Evolutionary conservation across 148 eudicot genomes (phyloP).

Genomic region (Rhododendron griersonianum): DNA sequence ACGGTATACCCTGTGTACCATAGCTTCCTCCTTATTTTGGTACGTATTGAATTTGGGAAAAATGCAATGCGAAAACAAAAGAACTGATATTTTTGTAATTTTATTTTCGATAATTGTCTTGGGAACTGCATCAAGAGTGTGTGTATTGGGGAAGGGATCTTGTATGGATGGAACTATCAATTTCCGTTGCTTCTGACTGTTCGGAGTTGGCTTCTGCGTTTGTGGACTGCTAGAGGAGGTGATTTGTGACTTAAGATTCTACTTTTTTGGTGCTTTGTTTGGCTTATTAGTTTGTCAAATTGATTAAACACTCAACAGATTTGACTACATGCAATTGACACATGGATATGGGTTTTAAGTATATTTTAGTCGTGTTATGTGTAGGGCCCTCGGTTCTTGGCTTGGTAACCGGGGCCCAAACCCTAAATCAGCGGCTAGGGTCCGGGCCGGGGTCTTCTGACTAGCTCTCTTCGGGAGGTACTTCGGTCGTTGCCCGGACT

Average conservation of each 20-base stretch:
- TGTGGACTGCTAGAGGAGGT: conserved; percentile 12
- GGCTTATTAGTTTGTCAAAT: neutral
- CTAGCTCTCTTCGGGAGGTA: too few species aligned
- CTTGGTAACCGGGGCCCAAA: too few species aligned
- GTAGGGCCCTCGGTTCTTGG: too few species aligned
- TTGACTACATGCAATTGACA: neutral
- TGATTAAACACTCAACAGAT: neutral
- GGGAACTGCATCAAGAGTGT: neutral
- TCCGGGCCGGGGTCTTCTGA: too few species aligned
- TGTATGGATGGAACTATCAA: neutral
- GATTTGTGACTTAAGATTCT: neutral
- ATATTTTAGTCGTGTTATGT: neutral
- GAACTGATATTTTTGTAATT: neutral
- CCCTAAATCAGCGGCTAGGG: too few species aligned
- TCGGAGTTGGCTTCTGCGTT: conserved; percentile 66
- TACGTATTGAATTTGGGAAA: too few species aligned
- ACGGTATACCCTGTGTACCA: too few species aligned
- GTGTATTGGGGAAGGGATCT: neutral
- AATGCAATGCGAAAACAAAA: too few species aligned
- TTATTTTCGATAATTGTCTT: neutral
- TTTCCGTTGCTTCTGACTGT: conserved; percentile 19
- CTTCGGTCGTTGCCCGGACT: too few species aligned
- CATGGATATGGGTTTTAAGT: neutral
- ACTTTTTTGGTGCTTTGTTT: neutral
- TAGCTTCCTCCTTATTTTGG: too few species aligned